phyloP scores from a whole-genome alignment of 257 asterid species.

The Lithospermum erythrorhizon region DNA sequence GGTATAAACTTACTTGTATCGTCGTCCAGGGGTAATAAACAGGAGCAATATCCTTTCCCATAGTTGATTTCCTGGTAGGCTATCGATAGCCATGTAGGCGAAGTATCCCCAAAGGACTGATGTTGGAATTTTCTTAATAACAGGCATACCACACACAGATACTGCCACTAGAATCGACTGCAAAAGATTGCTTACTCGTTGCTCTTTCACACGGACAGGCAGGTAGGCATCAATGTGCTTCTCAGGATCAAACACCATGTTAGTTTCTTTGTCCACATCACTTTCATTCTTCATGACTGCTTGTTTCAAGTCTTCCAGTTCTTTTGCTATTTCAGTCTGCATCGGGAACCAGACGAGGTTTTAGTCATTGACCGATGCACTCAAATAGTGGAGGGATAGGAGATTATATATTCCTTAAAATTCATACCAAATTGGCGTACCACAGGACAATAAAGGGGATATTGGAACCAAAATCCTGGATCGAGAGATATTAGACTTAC shows the following conservation, averaged over 20 bases:
- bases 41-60: slow-evolving; percentile 50
- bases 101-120: slow-evolving; percentile 63
- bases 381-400: no score
- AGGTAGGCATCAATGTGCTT: slow-evolving; percentile 35
- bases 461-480: no score
- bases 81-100: slow-evolving; percentile 62
- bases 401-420: no score
- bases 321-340: slow-evolving; percentile 31
- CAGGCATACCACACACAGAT: slow-evolving; percentile 40
- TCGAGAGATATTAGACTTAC: slow-evolving; percentile 16
- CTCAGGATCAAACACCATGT: slow-evolving; percentile 28
- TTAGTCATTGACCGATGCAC: no score
- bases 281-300: slow-evolving; percentile 34
- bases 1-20: slow-evolving; percentile 30
- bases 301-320: slow-evolving; percentile 36
- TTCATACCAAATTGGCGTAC: no score
- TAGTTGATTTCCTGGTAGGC: slow-evolving; percentile 50
- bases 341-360: background rate
- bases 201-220: slow-evolving; percentile 62
- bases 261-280: slow-evolving; percentile 12
- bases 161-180: slow-evolving; percentile 44
- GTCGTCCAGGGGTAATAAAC: slow-evolving; percentile 36
- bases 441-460: no score
- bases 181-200: slow-evolving; percentile 50
- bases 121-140: slow-evolving; percentile 42